Conservation (phyloP, 805 yeast genomes). For the Grigorovia jiainica region DNA sequence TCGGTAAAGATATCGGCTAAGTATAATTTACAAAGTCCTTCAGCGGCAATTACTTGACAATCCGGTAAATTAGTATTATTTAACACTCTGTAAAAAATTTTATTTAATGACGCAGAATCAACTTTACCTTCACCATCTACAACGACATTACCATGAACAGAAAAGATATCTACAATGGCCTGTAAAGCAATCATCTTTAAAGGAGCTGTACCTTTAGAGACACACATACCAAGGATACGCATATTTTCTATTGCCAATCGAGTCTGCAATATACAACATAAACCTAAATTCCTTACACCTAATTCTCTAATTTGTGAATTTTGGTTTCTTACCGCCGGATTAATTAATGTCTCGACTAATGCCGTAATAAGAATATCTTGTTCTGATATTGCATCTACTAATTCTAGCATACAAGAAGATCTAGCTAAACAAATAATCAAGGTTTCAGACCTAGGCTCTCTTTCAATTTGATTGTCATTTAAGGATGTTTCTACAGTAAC, state of each 20-base stretch:
- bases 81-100: slow-evolving; percentile 58
- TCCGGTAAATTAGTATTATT: slow-evolving; percentile 48
- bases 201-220: slow-evolving; percentile 55
- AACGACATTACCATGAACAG: slow-evolving; percentile 64
- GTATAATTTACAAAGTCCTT: slow-evolving; percentile 74
- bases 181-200: slow-evolving; percentile 55
- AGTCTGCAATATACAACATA: slow-evolving; percentile 65
- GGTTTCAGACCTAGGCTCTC: slow-evolving; percentile 33
- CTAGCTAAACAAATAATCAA: slow-evolving; percentile 56
- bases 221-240: slow-evolving; percentile 59
- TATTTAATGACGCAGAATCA: slow-evolving; percentile 57
- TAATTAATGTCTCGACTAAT: slow-evolving; percentile 63
- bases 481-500: neutral
- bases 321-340: slow-evolving; percentile 63
- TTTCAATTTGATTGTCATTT: no score
- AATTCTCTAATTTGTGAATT: slow-evolving; percentile 46
- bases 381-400: slow-evolving; percentile 54
- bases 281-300: slow-evolving; percentile 69
- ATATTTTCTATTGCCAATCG: slow-evolving; percentile 56
- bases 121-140: slow-evolving; percentile 55
- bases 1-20: slow-evolving; percentile 68
- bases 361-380: slow-evolving; percentile 59
- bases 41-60: slow-evolving; percentile 74
- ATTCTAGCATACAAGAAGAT: slow-evolving; percentile 59
- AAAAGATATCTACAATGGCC: slow-evolving; percentile 66